Evolutionary conservation across 169 alveolate species (phyloP).

Genomic region (Pseudocohnilembus persalinus): DNA sequence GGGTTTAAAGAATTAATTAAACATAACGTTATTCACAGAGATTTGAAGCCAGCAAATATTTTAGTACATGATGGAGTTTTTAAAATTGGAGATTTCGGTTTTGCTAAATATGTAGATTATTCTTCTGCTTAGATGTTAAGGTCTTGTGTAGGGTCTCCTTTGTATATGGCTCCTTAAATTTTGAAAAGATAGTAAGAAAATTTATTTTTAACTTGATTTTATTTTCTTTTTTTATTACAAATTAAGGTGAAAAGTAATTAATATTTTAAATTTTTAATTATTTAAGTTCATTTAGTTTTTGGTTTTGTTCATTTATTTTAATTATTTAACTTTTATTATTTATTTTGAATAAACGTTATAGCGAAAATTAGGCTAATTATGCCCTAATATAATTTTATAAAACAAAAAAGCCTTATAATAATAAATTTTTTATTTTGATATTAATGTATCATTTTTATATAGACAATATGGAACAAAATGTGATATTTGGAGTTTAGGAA

Average conservation of each 20-base stretch:
- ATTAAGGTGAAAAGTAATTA: too few species aligned
- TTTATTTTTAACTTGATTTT: neutral
- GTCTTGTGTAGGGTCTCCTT: conserved; percentile 47
- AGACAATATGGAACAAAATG: conserved; percentile 37
- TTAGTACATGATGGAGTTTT: conserved; percentile 32
- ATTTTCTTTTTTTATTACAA: neutral
- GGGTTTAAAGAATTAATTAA: conserved; percentile 64
- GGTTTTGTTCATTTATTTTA: too few species aligned
- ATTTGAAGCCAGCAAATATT: conserved; percentile 63
- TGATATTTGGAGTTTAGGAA: conserved; percentile 48
- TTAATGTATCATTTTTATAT: too few species aligned
- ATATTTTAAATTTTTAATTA: too few species aligned
- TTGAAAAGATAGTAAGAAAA: neutral
- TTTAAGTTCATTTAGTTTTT: too few species aligned
- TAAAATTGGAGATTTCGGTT: conserved; percentile 49
- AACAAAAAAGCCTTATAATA: too few species aligned
- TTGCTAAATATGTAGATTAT: conserved; percentile 44
- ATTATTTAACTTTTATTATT: too few species aligned
- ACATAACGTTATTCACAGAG: conserved; percentile 67
- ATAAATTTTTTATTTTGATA: too few species aligned
- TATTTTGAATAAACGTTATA: too few species aligned
- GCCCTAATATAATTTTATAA: too few species aligned
- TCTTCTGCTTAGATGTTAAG: conserved; percentile 38
- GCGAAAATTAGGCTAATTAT: too few species aligned
- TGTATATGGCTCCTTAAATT: conserved; percentile 49